Percentiles rank a stretch among this genome's conserved stretches.
phyloP scores from a whole-genome alignment of 345 rosid genomes.

The Aurinia saxatilis region DNA sequence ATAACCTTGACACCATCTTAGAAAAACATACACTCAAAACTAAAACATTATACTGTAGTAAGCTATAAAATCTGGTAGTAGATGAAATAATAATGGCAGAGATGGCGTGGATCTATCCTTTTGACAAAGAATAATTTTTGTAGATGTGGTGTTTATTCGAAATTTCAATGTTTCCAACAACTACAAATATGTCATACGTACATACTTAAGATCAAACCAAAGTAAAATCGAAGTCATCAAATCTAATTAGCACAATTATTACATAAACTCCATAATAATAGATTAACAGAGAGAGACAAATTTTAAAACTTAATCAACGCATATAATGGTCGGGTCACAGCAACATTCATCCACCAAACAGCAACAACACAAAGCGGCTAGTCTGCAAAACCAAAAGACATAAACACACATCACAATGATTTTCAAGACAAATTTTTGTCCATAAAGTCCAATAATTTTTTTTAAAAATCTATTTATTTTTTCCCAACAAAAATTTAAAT shows the following conservation, averaged over 20 bases:
- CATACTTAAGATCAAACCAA: background rate
- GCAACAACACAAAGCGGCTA: conserved; percentile 72
- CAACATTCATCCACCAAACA: conserved; percentile 69
- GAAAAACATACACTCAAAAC: no score
- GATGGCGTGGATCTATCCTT: no score
- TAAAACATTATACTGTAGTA: no score
- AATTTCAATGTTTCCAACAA: no score
- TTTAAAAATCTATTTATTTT: no score
- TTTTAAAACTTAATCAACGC: conserved; percentile 20
- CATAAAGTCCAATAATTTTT: no score
- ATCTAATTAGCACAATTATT: background rate
- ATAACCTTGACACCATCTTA: no score
- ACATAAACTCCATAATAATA: background rate
- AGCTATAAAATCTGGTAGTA: no score
- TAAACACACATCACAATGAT: background rate
- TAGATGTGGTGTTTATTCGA: no score
- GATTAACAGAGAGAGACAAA: background rate
- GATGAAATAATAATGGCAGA: no score
- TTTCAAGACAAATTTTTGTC: background rate
- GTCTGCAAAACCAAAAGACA: conserved; percentile 31
- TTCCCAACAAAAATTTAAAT: no score
- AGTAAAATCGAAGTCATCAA: background rate
- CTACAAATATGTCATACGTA: background rate
- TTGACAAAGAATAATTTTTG: no score
- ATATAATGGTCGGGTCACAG: conserved; percentile 51